phyloP scores from a whole-genome alignment of 2,329 filamentous ascomycete genomes.

The Monosporascus ibericus region DNA sequence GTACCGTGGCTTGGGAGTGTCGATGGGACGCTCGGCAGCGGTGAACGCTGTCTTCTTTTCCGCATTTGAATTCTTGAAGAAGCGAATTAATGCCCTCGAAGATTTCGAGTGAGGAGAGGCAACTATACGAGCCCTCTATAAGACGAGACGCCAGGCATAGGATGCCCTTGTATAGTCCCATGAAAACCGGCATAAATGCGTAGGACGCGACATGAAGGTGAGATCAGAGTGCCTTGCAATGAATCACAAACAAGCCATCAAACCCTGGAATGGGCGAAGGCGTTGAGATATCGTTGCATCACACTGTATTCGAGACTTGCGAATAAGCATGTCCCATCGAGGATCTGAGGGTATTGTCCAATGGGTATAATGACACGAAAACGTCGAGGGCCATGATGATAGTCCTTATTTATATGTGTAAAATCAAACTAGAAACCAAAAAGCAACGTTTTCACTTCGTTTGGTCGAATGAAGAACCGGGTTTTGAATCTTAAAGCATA shows the following conservation, averaged over 20 bases:
- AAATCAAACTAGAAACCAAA: neutral
- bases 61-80: constrained; percentile 78
- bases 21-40: constrained; percentile 74
- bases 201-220: constrained; percentile 15
- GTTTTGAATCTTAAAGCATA: too few species aligned
- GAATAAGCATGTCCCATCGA: neutral
- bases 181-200: constrained; percentile 9
- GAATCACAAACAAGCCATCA: neutral
- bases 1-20: constrained; percentile 78
- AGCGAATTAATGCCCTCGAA: constrained; percentile 51
- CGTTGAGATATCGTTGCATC: neutral
- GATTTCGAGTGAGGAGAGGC: constrained; percentile 25
- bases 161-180: constrained; percentile 10
- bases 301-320: neutral
- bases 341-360: neutral
- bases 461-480: too few species aligned
- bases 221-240: constrained; percentile 1
- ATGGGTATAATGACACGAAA: neutral
- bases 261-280: constrained; percentile 6
- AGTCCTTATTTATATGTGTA: neutral
- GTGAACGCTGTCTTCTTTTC: constrained; percentile 90
- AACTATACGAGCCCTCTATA: neutral
- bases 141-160: neutral
- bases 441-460: constrained; percentile 14
- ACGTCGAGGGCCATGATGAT: neutral